Percentiles rank a stretch among this genome's conserved stretches.
Conservation (phyloP, 2,329 filamentous ascomycete genomes). For the Exophiala phaeomuriformis region DNA sequence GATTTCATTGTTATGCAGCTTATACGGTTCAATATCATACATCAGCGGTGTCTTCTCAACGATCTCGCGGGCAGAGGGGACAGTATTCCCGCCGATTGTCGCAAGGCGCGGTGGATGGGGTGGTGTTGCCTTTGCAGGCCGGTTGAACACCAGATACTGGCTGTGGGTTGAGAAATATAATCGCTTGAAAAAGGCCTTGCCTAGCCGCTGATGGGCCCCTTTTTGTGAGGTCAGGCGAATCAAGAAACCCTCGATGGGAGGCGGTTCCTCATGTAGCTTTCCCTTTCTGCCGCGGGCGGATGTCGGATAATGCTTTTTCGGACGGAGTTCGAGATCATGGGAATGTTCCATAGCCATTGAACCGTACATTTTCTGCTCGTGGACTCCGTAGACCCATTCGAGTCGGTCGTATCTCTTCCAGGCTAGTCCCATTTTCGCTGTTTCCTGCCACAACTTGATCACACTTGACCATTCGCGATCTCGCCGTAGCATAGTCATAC, state of each 20-base stretch:
- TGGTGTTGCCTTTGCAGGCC: conserved; percentile 52
- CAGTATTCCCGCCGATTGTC: conserved; percentile 36
- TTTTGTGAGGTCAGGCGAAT: conserved; percentile 58
- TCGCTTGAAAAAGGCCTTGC: conserved; percentile 57
- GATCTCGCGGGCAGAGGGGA: conserved; percentile 51
- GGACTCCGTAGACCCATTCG: conserved; percentile 60
- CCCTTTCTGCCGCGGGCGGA: conserved; percentile 34
- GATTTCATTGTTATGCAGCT: conserved; percentile 47
- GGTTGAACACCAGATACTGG: conserved; percentile 56
- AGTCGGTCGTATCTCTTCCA: conserved; percentile 64
- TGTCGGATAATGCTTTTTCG: conserved; percentile 58
- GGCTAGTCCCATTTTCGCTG: conserved; percentile 55
- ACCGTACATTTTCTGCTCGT: conserved; percentile 63
- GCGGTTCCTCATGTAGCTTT: conserved; percentile 47
- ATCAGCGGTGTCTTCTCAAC: conserved; percentile 52
- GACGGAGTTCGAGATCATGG: conserved; percentile 59
- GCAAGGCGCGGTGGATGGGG: conserved; percentile 52
- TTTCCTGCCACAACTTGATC: conserved; percentile 51
- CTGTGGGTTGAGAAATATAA: conserved; percentile 60
- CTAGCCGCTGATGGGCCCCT: conserved; percentile 51
- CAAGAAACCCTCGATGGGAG: conserved; percentile 59
- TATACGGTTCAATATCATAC: conserved; percentile 57
- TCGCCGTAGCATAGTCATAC: conserved; percentile 52
- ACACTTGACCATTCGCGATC: conserved; percentile 54
- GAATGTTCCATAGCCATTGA: conserved; percentile 60